phyloP scores from a whole-genome alignment of 2,329 filamentous ascomycete genomes.

The Myriosclerotinia duriaeana region DNA sequence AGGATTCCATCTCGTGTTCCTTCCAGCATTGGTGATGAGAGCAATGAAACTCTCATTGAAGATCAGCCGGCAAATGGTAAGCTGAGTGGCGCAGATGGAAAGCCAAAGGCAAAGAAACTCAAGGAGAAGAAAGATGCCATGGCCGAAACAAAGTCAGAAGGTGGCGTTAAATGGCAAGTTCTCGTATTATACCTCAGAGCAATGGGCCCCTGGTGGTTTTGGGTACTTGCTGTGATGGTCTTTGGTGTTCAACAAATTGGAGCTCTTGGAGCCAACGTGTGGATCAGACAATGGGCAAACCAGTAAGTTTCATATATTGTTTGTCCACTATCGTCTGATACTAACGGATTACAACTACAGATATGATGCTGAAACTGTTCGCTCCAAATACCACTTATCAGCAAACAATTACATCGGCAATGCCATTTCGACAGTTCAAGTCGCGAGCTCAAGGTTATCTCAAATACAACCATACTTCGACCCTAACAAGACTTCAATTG shows the following conservation, averaged over 20 bases:
- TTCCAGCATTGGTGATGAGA: slow-evolving; percentile 69
- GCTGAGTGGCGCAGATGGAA: slow-evolving; percentile 46
- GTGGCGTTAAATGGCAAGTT: slow-evolving; percentile 84
- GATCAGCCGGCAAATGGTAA: slow-evolving; percentile 49
- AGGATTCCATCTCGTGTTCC: slow-evolving; percentile 74
- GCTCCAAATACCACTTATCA: slow-evolving; percentile 27
- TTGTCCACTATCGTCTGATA: not conserved
- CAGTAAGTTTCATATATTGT: slow-evolving; percentile 55
- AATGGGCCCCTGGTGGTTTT: slow-evolving; percentile 98
- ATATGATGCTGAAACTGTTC: slow-evolving; percentile 41
- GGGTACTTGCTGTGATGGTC: slow-evolving; percentile 70
- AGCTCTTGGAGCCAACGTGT: slow-evolving; percentile 84
- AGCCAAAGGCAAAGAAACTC: slow-evolving; percentile 44
- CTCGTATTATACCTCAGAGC: slow-evolving; percentile 80
- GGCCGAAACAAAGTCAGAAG: slow-evolving; percentile 77
- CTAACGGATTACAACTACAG: slow-evolving; percentile 5
- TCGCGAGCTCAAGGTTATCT: slow-evolving; percentile 33
- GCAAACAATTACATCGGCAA: slow-evolving; percentile 36
- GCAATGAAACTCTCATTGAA: slow-evolving; percentile 53
- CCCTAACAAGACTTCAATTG: slow-evolving; percentile 37
- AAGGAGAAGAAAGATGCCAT: slow-evolving; percentile 49
- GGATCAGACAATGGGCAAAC: slow-evolving; percentile 95
- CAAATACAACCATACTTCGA: slow-evolving; percentile 40
- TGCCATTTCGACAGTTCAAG: slow-evolving; percentile 35
- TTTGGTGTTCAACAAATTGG: slow-evolving; percentile 83